These are phyloP conservation scores for Saccharomyces hybrid DNA, from an alignment of 1,139 yeast species.

Conservation along the genomic window DNA sequence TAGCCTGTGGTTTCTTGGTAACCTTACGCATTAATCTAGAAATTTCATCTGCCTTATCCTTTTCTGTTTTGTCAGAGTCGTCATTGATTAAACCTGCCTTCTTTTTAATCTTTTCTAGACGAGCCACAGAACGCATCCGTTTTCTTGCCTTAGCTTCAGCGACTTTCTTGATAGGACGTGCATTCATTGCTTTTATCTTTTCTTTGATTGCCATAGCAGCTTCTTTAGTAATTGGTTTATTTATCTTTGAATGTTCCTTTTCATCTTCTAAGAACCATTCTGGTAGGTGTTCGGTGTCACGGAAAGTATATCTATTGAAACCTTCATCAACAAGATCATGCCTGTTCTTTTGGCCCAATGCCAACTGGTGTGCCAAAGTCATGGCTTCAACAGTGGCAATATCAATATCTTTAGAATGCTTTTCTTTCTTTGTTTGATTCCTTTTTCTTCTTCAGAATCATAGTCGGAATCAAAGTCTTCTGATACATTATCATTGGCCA, in stretches of 20 bases:
- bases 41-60: conserved; percentile 91
- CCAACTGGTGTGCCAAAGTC: conserved; percentile 95
- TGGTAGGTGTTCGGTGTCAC: conserved; percentile 85
- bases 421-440: conserved; percentile 37
- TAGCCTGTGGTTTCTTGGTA: conserved; percentile 64
- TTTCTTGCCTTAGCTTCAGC: conserved; percentile 95
- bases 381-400: conserved; percentile 92
- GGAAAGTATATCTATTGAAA: conserved; percentile 81
- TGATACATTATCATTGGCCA: conserved; percentile 37
- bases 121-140: conserved; percentile 84
- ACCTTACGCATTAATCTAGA: conserved; percentile 75
- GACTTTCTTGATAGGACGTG: conserved; percentile 96
- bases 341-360: conserved; percentile 76
- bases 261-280: conserved; percentile 96
- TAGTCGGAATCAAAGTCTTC: conserved; percentile 37
- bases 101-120: conserved; percentile 86
- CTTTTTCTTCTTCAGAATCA: conserved; percentile 44
- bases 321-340: conserved; percentile 86
- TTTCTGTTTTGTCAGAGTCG: conserved; percentile 77
- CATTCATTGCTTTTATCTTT: conserved; percentile 82
- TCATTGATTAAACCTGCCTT: conserved; percentile 89
- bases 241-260: conserved; percentile 71
- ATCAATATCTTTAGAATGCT: conserved; percentile 60
- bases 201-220: conserved; percentile 90
- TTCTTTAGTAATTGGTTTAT: conserved; percentile 91